These are phyloP conservation scores for Periconia macrospinosa DNA, from an alignment of 2,329 filamentous ascomycete species.

Conservation along the genomic window DNA sequence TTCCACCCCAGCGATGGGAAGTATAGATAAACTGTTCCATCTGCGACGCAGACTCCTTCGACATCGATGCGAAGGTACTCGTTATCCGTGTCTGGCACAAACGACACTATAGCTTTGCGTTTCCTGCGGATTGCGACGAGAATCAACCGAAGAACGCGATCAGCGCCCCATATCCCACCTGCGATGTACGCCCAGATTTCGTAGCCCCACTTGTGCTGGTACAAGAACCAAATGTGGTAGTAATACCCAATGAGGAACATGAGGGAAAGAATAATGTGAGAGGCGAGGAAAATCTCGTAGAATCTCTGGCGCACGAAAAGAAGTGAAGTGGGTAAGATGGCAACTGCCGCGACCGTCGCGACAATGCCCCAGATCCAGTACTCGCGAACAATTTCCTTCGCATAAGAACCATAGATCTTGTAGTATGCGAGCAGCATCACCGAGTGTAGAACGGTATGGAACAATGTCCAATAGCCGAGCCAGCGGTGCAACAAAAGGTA, in stretches of 20 bases:
- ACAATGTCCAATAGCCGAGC: conserved; percentile 17
- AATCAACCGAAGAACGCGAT: neutral
- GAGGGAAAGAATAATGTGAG: conserved; percentile 26
- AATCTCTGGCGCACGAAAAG: conserved; percentile 24
- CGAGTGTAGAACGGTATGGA: conserved; percentile 18
- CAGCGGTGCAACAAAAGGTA: conserved; percentile 40
- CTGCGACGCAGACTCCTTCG: conserved; percentile 36
- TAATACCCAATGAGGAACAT: conserved; percentile 31
- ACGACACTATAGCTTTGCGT: neutral
- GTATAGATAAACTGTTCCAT: conserved; percentile 48
- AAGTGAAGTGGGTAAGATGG: conserved; percentile 14
- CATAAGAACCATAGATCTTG: conserved; percentile 14
- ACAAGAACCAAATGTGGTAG: conserved; percentile 40
- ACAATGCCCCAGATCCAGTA: conserved; percentile 44
- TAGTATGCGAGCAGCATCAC: conserved; percentile 17
- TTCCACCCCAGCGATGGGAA: conserved; percentile 47
- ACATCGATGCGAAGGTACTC: conserved; percentile 47
- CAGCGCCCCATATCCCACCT: neutral
- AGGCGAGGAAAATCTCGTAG: conserved; percentile 38
- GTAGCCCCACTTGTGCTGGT: conserved; percentile 36
- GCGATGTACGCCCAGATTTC: too few relatives aligned
- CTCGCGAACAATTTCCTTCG: conserved; percentile 12
- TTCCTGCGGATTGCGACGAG: neutral
- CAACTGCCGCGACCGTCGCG: conserved; percentile 9
- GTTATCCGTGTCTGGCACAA: conserved; percentile 29